Evolutionary conservation across 257 asterid species (phyloP).

Genomic region (Solanum sejunctum): DNA sequence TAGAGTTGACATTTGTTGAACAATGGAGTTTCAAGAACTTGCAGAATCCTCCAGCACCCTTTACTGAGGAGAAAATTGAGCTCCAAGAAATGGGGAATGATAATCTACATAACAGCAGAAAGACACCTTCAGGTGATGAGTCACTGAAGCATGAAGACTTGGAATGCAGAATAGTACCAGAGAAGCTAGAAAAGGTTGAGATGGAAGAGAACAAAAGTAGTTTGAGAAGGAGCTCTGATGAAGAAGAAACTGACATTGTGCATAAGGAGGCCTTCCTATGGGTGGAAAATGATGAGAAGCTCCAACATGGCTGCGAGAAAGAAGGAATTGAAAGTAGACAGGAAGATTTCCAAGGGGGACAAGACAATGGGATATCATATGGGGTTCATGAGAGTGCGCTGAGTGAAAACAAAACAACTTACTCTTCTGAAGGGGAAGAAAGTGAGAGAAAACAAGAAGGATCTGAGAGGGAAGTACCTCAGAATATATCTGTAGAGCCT

Average conservation of each 20-base stretch:
- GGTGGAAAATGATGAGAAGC: constrained; percentile 17
- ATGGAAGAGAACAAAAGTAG: constrained; percentile 14
- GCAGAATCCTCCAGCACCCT: not conserved
- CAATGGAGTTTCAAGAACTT: constrained; percentile 3
- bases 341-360: constrained; percentile 17
- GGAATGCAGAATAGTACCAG: constrained; percentile 17
- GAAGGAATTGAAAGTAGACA: constrained; percentile 11
- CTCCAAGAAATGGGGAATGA: constrained; percentile 9
- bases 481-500: not conserved
- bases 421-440: not conserved
- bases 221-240: constrained; percentile 14
- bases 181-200: constrained; percentile 4
- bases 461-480: not conserved
- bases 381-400: constrained; percentile 2
- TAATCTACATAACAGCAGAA: constrained; percentile 4
- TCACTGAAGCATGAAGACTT: not conserved
- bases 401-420: not conserved
- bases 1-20: not conserved
- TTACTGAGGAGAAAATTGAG: constrained; percentile 2
- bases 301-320: constrained; percentile 14
- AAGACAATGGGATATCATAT: constrained; percentile 9
- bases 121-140: not conserved
- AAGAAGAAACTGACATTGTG: constrained; percentile 17
- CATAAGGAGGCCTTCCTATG: constrained; percentile 15
- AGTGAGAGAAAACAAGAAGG: constrained; percentile 1